A percentile compares a stretch with the other conserved stretches of the same genome.
Evolutionary conservation across 306 rosid species (phyloP).

Genomic region (Prunus salicina): DNA sequence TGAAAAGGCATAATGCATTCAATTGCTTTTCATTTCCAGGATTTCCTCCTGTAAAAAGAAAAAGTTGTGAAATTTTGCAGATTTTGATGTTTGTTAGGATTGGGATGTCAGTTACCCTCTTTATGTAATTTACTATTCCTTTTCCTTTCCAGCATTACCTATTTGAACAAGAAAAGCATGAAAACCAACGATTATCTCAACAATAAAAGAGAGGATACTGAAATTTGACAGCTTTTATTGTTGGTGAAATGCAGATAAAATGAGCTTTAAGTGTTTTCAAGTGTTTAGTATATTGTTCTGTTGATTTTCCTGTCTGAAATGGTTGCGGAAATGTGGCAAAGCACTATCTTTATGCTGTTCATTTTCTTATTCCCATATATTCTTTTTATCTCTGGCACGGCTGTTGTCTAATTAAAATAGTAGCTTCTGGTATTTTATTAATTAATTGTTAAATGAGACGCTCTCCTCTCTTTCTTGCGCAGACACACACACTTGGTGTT

Average conservation of each 20-base stretch:
- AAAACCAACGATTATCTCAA: not conserved
- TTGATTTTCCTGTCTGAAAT: conserved; percentile 41
- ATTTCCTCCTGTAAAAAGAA: not conserved
- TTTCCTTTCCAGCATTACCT: conserved; percentile 2
- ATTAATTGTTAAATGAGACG: conserved; percentile 39
- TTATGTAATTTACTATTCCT: conserved; percentile 25
- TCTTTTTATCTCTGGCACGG: conserved; percentile 23
- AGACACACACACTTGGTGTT: not conserved
- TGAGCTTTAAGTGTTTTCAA: conserved; percentile 28
- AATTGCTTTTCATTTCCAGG: conserved; percentile 7
- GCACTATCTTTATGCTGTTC: conserved; percentile 30
- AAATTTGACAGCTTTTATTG: conserved; percentile 39
- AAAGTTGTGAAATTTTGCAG: conserved; percentile 21
- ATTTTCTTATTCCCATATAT: conserved; percentile 28
- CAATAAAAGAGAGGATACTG: conserved; percentile 6
- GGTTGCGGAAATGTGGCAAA: conserved; percentile 42
- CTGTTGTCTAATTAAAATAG: conserved; percentile 39
- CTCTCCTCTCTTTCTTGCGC: conserved; percentile 19
- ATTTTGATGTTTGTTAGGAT: conserved; percentile 53
- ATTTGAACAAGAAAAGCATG: not conserved
- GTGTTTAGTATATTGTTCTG: conserved; percentile 16
- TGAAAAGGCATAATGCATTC: not conserved
- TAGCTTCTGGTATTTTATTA: conserved; percentile 40
- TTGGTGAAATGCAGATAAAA: conserved; percentile 53
- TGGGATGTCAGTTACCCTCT: conserved; percentile 32